A percentile compares a stretch with the other conserved stretches of the same genome.
These are phyloP conservation scores for Pinus albicaulis DNA, from an alignment of 75 land plant species.

Conservation along the genomic window DNA sequence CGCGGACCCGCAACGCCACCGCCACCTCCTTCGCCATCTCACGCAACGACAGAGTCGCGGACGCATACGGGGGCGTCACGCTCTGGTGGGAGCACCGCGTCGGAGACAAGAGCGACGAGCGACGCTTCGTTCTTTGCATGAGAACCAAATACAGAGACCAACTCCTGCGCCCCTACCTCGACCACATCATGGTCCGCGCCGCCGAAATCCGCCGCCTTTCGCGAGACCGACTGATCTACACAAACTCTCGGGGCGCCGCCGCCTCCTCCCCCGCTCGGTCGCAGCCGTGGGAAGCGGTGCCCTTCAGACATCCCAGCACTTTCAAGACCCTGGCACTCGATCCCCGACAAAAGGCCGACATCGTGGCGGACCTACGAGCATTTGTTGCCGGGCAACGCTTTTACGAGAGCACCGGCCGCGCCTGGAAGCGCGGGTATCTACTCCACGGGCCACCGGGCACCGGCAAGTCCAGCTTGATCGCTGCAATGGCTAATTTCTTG, in stretches of 20 bases:
- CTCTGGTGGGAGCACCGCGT: conserved; percentile 12
- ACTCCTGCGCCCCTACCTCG: conserved; percentile 30
- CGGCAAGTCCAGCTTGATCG: conserved; percentile 78
- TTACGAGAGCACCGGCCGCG: conserved; percentile 64
- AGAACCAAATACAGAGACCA: conserved; percentile 25
- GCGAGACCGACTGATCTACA: conserved; percentile 1
- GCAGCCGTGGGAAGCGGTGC: conserved; percentile 59
- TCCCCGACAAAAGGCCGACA: conserved; percentile 31
- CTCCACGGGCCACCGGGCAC: conserved; percentile 83
- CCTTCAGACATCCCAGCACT: conserved; percentile 64
- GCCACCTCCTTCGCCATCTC: conserved; percentile 57
- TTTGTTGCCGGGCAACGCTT: conserved; percentile 51
- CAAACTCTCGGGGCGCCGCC: background rate
- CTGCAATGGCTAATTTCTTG: conserved; percentile 76
- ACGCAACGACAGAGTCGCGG: conserved; percentile 53
- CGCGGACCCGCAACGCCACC: conserved; percentile 56
- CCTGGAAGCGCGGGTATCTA: conserved; percentile 86
- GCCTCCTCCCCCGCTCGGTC: background rate
- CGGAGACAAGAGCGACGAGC: conserved; percentile 11
- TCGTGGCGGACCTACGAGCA: conserved; percentile 43
- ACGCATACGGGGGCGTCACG: conserved; percentile 37
- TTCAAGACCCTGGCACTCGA: conserved; percentile 62
- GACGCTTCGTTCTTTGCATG: conserved; percentile 25
- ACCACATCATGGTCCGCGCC: conserved; percentile 36
- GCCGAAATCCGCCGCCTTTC: conserved; percentile 14